Evolutionary conservation across 495 filamentous ascomycete genomes (phyloP).

Genomic region (Penicilliopsis zonata): DNA sequence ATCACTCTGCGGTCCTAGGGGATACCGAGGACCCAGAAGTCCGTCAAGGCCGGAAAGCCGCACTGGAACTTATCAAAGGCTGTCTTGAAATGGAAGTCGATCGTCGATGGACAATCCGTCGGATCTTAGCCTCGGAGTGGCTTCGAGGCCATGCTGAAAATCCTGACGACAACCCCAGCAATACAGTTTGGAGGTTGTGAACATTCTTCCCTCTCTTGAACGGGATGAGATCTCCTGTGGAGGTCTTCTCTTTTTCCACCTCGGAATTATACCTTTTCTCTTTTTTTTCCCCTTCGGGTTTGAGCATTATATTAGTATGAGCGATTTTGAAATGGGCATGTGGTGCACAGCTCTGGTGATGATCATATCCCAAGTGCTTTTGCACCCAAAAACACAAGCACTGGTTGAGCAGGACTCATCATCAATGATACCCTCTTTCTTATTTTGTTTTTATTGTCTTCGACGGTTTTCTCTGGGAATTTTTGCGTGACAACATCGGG

Average conservation of each 20-base stretch:
- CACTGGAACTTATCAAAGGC: constrained; percentile 37
- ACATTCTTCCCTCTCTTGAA: not conserved
- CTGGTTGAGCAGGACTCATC: constrained; percentile 12
- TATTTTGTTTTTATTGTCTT: constrained; percentile 1
- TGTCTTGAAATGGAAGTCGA: constrained; percentile 40
- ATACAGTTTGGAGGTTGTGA: constrained; percentile 27
- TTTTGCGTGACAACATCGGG: too few relatives aligned
- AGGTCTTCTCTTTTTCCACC: not conserved
- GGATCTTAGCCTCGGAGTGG: constrained; percentile 45
- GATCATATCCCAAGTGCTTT: constrained; percentile 10
- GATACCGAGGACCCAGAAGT: constrained; percentile 10
- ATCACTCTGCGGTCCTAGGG: constrained; percentile 37
- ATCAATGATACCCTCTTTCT: constrained; percentile 15
- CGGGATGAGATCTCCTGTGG: not conserved
- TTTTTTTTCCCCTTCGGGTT: not conserved
- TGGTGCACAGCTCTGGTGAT: constrained; percentile 4
- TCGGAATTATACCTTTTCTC: constrained; percentile 1
- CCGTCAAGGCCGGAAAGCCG: constrained; percentile 22
- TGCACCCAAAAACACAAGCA: constrained; percentile 8
- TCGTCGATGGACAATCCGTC: constrained; percentile 40
- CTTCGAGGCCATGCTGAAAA: constrained; percentile 25
- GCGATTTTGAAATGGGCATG: not conserved
- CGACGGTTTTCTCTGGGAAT: constrained; percentile 5
- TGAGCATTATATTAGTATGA: not conserved
- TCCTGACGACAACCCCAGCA: constrained; percentile 15